Percentiles rank a stretch among this genome's conserved stretches.
Conservation (phyloP, 23 red algal genomes). For the Chondrus crispus region DNA sequence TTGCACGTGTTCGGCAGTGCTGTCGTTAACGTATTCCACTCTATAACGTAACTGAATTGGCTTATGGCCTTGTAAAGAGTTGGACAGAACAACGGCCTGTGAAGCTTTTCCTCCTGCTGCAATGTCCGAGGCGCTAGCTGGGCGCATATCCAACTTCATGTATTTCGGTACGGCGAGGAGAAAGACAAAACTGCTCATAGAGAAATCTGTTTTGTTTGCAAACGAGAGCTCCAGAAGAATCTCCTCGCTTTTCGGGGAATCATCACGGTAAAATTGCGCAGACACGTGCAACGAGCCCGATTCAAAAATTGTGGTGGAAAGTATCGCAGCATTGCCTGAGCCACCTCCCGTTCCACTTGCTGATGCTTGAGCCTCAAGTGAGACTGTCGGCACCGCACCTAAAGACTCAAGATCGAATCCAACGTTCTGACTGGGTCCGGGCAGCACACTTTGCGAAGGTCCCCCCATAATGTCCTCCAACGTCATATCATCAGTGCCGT, state of each 20-base stretch:
- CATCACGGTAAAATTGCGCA: slow-evolving; percentile 23
- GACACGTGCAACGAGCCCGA: background rate
- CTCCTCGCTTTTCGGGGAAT: background rate
- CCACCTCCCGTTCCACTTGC: background rate
- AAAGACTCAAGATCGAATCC: too few species aligned
- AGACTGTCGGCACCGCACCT: too few species aligned
- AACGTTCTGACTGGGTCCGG: background rate
- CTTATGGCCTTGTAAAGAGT: slow-evolving; percentile 7
- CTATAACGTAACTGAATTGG: slow-evolving; percentile 49
- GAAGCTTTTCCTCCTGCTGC: background rate
- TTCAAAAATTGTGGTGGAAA: background rate
- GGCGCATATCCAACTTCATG: slow-evolving; percentile 58
- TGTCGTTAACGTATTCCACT: slow-evolving; percentile 41
- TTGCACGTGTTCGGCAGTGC: background rate
- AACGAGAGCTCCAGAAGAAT: background rate
- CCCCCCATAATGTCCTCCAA: too few species aligned
- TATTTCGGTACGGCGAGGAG: slow-evolving; percentile 68
- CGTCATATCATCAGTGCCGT: too few species aligned
- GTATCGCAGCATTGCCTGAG: too few species aligned
- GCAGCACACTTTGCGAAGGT: background rate
- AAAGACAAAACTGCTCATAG: slow-evolving; percentile 38
- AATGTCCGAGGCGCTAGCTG: background rate
- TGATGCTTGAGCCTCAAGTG: too few species aligned
- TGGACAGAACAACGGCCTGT: slow-evolving; percentile 1
- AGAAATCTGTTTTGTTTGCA: background rate